Evolutionary conservation across 2,329 filamentous ascomycete genomes (phyloP).

Genomic region (Akanthomyces lecanii): DNA sequence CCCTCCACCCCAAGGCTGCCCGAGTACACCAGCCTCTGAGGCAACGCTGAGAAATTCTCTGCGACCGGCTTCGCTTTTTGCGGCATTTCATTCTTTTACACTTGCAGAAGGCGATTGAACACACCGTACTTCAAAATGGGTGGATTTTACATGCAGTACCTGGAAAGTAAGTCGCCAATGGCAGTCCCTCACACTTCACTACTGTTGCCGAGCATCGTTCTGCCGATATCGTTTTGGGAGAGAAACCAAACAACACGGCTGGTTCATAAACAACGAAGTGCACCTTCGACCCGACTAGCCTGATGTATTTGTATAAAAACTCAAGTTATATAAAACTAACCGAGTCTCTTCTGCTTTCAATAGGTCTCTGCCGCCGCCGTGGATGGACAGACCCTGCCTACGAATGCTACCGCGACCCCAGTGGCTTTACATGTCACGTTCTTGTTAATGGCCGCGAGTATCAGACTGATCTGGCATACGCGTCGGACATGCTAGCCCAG

Average conservation of each 20-base stretch:
- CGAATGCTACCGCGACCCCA: conserved; percentile 69
- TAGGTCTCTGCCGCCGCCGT: conserved; percentile 90
- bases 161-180: conserved; percentile 62
- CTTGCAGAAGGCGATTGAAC: conserved; percentile 7
- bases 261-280: not conserved
- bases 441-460: conserved; percentile 96
- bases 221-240: not conserved
- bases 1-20: not conserved
- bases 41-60: conserved; percentile 14
- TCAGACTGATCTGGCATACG: conserved; percentile 82
- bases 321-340: not conserved
- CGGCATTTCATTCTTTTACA: conserved; percentile 6
- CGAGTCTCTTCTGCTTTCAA: not conserved
- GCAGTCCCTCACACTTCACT: conserved; percentile 35
- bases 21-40: conserved; percentile 12
- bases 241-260: not conserved
- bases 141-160: conserved; percentile 68
- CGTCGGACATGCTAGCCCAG: conserved; percentile 75
- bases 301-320: not conserved
- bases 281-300: no score
- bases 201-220: conserved; percentile 46
- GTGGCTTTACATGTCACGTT: conserved; percentile 83
- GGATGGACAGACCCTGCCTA: conserved; percentile 91
- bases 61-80: conserved; percentile 8
- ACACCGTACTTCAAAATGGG: conserved; percentile 42